phyloP scores from a whole-genome alignment of 352 stramenopile genomes.

The Albugo candida region DNA sequence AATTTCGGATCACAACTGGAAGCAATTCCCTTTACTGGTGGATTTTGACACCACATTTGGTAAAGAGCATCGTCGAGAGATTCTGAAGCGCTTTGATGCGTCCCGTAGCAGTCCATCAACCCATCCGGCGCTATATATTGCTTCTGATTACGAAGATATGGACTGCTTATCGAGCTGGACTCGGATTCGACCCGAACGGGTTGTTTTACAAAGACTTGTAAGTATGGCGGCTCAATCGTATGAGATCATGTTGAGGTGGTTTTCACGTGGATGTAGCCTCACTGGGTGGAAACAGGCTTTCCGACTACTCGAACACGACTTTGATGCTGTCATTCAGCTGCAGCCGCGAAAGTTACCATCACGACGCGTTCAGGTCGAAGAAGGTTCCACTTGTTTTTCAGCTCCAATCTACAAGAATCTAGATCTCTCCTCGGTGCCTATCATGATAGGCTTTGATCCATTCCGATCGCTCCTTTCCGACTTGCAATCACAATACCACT shows the following conservation, averaged over 20 bases:
- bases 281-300: constrained; percentile 52
- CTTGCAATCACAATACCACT: constrained; percentile 30
- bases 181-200: constrained; percentile 30
- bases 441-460: constrained; percentile 59
- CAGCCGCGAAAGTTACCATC: constrained; percentile 28
- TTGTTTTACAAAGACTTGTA: constrained; percentile 43
- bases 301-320: constrained; percentile 25
- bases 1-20: constrained; percentile 52
- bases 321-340: constrained; percentile 39
- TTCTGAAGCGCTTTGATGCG: constrained; percentile 56
- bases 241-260: constrained; percentile 30
- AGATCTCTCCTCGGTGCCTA: constrained; percentile 31
- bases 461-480: constrained; percentile 42
- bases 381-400: constrained; percentile 52
- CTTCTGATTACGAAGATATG: constrained; percentile 54
- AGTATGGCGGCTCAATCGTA: constrained; percentile 39
- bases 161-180: constrained; percentile 73
- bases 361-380: constrained; percentile 29
- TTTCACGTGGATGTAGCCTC: constrained; percentile 23
- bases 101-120: constrained; percentile 28
- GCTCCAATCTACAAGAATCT: constrained; percentile 77
- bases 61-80: constrained; percentile 42
- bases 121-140: constrained; percentile 62
- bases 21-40: constrained; percentile 44
- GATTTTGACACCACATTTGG: constrained; percentile 40